phyloP scores from a whole-genome alignment of 2,329 filamentous ascomycete genomes.

The Thelonectria blattea region DNA sequence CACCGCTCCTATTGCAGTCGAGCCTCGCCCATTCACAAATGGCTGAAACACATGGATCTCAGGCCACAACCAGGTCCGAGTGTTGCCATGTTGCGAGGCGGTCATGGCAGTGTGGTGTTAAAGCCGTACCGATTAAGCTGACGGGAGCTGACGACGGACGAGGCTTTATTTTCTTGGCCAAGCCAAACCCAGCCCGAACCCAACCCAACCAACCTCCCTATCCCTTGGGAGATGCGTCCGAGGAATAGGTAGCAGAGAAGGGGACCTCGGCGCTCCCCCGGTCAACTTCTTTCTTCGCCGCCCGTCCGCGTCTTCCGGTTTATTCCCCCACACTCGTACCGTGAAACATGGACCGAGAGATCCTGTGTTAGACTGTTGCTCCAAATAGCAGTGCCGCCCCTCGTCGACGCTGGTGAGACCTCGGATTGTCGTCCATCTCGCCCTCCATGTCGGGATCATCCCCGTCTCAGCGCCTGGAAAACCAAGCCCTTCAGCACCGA shows the following conservation, averaged over 20 bases:
- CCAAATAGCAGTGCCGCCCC: conserved; percentile 19
- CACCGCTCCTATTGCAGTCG: conserved; percentile 16
- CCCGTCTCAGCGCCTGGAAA: conserved; percentile 20
- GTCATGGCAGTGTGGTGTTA: conserved; percentile 23
- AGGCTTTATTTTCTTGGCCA: conserved; percentile 19
- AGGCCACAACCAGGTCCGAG: conserved; percentile 25
- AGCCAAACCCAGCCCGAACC: background rate
- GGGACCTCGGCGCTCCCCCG: background rate
- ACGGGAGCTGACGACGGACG: conserved; percentile 17
- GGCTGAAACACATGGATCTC: conserved; percentile 25
- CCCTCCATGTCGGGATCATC: conserved; percentile 22
- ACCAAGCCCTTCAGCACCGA: conserved; percentile 27
- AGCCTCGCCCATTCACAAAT: conserved; percentile 11
- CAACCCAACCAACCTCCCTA: conserved; percentile 4
- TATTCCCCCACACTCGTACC: conserved; percentile 22
- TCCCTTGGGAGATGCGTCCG: background rate
- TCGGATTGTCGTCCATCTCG: conserved; percentile 27
- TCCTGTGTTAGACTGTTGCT: conserved; percentile 15
- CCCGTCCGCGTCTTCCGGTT: conserved; percentile 24
- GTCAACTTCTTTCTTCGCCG: background rate
- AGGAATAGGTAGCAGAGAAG: background rate
- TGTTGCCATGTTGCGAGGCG: conserved; percentile 17
- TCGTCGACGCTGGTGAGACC: conserved; percentile 16
- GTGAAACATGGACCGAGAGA: conserved; percentile 25
- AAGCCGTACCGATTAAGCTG: conserved; percentile 12